Evolutionary conservation across 352 stramenopile genomes (phyloP), one percentile per base, ranked within the genome.

Genomic region (Poterioochromonas sp.): DNA sequence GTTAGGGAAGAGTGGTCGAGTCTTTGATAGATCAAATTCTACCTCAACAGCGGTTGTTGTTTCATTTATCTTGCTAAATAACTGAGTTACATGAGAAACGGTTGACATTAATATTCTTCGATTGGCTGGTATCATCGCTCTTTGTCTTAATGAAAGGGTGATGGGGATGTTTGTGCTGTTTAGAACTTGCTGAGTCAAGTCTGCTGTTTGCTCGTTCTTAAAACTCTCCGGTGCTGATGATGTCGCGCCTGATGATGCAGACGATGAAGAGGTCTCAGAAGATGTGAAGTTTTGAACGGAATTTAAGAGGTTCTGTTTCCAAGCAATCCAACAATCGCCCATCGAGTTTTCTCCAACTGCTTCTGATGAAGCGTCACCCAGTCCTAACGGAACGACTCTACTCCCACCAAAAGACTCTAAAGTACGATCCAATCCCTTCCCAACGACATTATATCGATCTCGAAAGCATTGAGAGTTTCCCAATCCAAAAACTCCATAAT

Each of bases 401-500:
- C 34, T 5, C 5, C 5, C 58, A 32, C 58, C 58, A 32, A 68
- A 18, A 35, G 15, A 15, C 29, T 68, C 58, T 26, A 70, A 63
- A 34, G 5, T 26, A 11, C n/a, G 5, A 76, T 76, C 32, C 68
- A 68, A 35, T 35, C 15, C 5, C 11, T 37, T 15, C 5, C 58
- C 58, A 8, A 68, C 26, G 5, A 15, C 29, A 68, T 68, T 68
- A 26, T 39, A 68, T 20, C 29, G 15, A 35, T 68, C 58, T n/a
- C 26, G 29, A 58, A 58, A 58, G 47, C 47, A 58, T 40, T 68
- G 58, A 68, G 58, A 68, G 26, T 68, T 68, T 15, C 58, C 58
- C 29, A 68, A 40, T 11, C 58, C 58, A 68, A 68, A 68, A 5
- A 68, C 58, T 58, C 15, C 26, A 26, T 58, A 58, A 26, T 58